Conservation (phyloP, 805 yeast genomes). For the Ogataea saltuana region DNA sequence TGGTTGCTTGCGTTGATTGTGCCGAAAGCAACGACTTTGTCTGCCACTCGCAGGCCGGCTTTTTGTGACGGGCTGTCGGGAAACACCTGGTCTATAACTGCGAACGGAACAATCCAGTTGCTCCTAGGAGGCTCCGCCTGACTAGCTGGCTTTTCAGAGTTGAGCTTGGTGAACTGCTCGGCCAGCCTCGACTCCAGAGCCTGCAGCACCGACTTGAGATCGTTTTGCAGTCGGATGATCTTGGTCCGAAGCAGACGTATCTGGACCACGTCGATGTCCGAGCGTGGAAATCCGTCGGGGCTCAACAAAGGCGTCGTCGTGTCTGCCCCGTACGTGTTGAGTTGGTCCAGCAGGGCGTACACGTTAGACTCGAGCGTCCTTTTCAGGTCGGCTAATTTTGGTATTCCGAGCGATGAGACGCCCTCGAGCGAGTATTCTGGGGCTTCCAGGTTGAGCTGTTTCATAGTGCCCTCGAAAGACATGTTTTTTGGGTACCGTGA, state of each 20-base stretch:
- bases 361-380: conserved; percentile 44
- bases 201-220: conserved; percentile 51
- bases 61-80: conserved; percentile 54
- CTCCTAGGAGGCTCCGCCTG: conserved; percentile 11
- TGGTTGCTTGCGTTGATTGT: conserved; percentile 52
- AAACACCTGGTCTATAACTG: conserved; percentile 50
- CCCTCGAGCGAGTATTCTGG: conserved; percentile 19
- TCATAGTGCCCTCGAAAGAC: conserved; percentile 31
- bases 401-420: conserved; percentile 16
- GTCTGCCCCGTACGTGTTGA: conserved; percentile 40
- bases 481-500: conserved; percentile 13
- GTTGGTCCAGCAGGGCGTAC: conserved; percentile 41
- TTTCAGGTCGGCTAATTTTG: conserved; percentile 36
- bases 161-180: conserved; percentile 32
- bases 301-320: conserved; percentile 68
- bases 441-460: conserved; percentile 21
- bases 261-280: conserved; percentile 77
- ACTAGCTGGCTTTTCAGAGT: background rate
- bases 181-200: conserved; percentile 49
- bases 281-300: conserved; percentile 81
- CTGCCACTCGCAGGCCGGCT: conserved; percentile 55
- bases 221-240: conserved; percentile 71
- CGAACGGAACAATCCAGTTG: conserved; percentile 48
- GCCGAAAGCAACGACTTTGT: conserved; percentile 57
- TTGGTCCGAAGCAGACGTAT: conserved; percentile 62